Percentiles rank a stretch among this genome's conserved stretches.
Conservation (phyloP, 345 rosid genomes). For the Citrus trifoliata region DNA sequence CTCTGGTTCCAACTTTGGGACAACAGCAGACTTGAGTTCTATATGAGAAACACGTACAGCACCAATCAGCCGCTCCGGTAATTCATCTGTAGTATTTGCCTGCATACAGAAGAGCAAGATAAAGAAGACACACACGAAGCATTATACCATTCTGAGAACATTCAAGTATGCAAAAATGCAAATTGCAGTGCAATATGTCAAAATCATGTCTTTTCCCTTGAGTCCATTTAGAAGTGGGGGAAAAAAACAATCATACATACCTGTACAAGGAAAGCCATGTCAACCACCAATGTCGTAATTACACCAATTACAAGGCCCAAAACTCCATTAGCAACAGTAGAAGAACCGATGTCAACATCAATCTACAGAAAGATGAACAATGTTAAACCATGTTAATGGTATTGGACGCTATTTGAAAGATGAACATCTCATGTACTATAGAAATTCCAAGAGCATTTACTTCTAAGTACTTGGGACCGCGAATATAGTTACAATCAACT, state of each 20-base stretch:
- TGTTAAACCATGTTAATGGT: slow-evolving; percentile 1
- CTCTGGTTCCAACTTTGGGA: no score
- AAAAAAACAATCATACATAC: not conserved
- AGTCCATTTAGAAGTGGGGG: no score
- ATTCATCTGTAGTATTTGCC: slow-evolving; percentile 87
- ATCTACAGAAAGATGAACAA: slow-evolving; percentile 43
- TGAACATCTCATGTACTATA: not conserved
- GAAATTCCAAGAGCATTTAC: slow-evolving; percentile 32
- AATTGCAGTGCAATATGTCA: not conserved
- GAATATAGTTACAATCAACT: slow-evolving; percentile 92
- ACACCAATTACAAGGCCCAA: slow-evolving; percentile 97
- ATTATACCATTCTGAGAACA: not conserved
- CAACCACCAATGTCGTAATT: slow-evolving; percentile 83
- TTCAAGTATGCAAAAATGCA: not conserved
- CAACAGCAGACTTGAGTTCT: no score
- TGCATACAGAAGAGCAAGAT: slow-evolving; percentile 7
- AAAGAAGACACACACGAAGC: no score
- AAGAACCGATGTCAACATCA: slow-evolving; percentile 97
- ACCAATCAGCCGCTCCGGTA: slow-evolving; percentile 88
- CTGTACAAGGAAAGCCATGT: slow-evolving; percentile 99
- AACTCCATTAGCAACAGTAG: slow-evolving; percentile 98
- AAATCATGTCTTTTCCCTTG: no score
- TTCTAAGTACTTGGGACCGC: slow-evolving; percentile 79
- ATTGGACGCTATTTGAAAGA: not conserved
- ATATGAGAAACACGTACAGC: slow-evolving; percentile 91